These are phyloP conservation scores for Cryptococcus jaspeensis DNA, from an alignment of 1,284 basidiomycete genomes.

Conservation along the genomic window DNA sequence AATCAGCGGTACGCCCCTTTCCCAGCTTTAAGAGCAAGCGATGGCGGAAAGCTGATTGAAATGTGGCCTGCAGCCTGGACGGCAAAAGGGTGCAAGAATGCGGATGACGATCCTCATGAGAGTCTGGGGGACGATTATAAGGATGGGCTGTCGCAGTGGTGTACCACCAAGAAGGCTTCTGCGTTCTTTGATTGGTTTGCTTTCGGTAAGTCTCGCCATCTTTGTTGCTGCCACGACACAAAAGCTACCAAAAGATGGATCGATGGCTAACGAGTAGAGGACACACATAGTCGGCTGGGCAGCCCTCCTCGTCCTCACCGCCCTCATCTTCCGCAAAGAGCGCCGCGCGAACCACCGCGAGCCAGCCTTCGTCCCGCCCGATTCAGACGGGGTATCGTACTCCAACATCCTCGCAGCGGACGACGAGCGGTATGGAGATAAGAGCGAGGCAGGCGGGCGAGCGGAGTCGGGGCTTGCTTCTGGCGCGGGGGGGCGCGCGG, in stretches of 20 bases:
- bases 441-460: constrained; percentile 15
- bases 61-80: constrained; percentile 25
- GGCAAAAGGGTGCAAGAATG: constrained; percentile 70
- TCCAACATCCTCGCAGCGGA: constrained; percentile 23
- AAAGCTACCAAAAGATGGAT: not conserved
- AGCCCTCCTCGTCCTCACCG: constrained; percentile 34
- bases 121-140: constrained; percentile 68
- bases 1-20: constrained; percentile 32
- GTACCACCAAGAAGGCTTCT: constrained; percentile 82
- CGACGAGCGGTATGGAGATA: constrained; percentile 37
- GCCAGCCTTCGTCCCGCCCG: constrained; percentile 37
- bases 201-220: constrained; percentile 3
- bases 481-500: too few species aligned
- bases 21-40: not conserved
- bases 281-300: constrained; percentile 27
- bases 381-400: constrained; percentile 25
- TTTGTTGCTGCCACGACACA: not conserved
- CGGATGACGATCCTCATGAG: constrained; percentile 68
- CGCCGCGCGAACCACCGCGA: constrained; percentile 22
- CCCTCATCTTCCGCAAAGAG: constrained; percentile 38
- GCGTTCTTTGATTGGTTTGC: constrained; percentile 76
- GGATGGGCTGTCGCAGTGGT: constrained; percentile 71
- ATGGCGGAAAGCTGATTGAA: not conserved
- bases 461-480: too few species aligned
- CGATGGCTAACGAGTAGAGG: not conserved